Base-by-base conservation (phyloP, 345 rosid species). In the Gossypium herbaceum region DNA sequence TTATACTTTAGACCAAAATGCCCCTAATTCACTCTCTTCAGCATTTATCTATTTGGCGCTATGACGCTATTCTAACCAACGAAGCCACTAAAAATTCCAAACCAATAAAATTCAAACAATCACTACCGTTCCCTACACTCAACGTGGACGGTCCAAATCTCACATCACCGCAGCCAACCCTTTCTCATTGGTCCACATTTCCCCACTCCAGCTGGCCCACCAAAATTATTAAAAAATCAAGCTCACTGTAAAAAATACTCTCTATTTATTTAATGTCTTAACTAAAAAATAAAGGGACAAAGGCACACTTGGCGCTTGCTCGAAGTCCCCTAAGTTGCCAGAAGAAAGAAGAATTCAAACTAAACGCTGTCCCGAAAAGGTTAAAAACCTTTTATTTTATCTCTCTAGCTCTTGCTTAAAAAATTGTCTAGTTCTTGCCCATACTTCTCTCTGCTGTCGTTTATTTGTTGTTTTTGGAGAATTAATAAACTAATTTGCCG, bases 221-320 rank as follows among this genome's bases (percentile, higher is more conserved):
- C 7, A 17, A 79, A 45, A 76, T 76, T 60, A 60, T 66, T 66
- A 44, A 57, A 20, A 34, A 44, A 41, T 7, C 20, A 56, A 17
- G 15, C 51, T 47, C 70, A 41, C 50, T 29, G 39, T 3, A 29
- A 12, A 1, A 16, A 47, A 15, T 54, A 51, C n/a, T 17, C 56
- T 16, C 20, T 44, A 41, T n/a, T 24, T 3, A 29, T 52, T 48
- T 50, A 45, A 77, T 69, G 87, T 61, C 82, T 81, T 74, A 11
- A 87, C 17, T 57, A 20, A 34, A 12, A 19, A 50, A 27, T 2
- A 50, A 54, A 2, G 41, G 41, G 55, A 47, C 12, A 22, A 19
- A 54, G 44, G 12, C 85, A 83, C 88, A 86, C 88, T 76, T 88
- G 89, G 83, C 89, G 77, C 77, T 27, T 56, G 68, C 51, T 48